Base-by-base conservation (phyloP, 345 rosid genomes). In the Lumnitzera racemosa region DNA sequence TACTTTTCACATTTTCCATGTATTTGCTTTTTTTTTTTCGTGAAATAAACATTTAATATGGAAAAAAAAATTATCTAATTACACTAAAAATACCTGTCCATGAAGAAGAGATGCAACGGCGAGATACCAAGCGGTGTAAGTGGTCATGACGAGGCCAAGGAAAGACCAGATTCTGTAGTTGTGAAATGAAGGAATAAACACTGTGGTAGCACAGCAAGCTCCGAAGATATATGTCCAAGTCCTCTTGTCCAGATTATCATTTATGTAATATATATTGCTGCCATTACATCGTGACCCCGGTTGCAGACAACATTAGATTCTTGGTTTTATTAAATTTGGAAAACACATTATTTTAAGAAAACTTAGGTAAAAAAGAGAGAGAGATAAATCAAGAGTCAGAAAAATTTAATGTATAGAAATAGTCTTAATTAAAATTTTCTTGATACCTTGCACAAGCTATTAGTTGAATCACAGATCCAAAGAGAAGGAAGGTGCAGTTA, bases 211-310 rank as follows among this genome's bases (percentile, higher is more conserved):
- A 73, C 99, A 94, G 65, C 99, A 94, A 7, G 99, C 99, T 13
- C 99, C 99, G 58, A 94, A 94, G 53, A 94, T 94, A 74, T 94
- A 94, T 25, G 99, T 94, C 99, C 99, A 94, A 10, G 99, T 94
- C 80, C 99, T 84, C 86, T 94, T 94, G 95, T 94, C 99, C 64
- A 94, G 83, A 65, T 94, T 94, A 49, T 94, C 99, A 63, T 90
- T 94, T 66, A 94, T 90, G 90, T 94, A 94, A 70, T 94, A 94
- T 73, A 94, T 94, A 66, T 94, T 94, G 78, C 99, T 92, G 96
- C 80, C 80, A 77, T 46, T 15, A 94, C 80, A 77, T 46, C 23
- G 12, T 58, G 16, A 58, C 25, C 49, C 25, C 47, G 8, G 13
- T 31, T 56, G 0, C 47, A 58, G 36, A 58, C 13, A 58, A 17